Conservation (phyloP, 1,284 basidiomycete genomes). For the Leccinum subrobustum region DNA sequence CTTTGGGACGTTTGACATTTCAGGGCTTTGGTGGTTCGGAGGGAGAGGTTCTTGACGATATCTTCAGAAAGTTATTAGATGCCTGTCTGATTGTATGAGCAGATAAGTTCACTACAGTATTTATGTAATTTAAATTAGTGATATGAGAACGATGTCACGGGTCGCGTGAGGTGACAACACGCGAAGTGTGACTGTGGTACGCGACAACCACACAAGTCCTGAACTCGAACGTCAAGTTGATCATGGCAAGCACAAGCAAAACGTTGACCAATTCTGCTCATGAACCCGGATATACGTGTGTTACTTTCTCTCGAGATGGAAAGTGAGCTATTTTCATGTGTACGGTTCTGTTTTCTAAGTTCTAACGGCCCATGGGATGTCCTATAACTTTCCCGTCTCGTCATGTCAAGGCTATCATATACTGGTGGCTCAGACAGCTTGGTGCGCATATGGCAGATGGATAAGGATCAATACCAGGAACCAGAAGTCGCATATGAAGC, state of each 20-base stretch:
- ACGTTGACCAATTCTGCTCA: conserved; percentile 41
- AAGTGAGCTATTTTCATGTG: conserved; percentile 39
- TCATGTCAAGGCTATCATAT: no score
- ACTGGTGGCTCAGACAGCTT: no score
- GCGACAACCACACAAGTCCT: neutral
- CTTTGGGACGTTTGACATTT: conserved; percentile 19
- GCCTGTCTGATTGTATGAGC: conserved; percentile 25
- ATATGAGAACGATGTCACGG: conserved; percentile 9
- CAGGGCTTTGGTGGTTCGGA: conserved; percentile 22
- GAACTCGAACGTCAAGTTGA: neutral
- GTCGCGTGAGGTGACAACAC: conserved; percentile 26
- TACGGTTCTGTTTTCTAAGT: no score
- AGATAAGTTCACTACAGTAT: neutral
- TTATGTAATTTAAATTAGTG: neutral
- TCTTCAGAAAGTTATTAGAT: conserved; percentile 22
- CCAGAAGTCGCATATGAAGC: no score
- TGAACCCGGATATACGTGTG: conserved; percentile 39
- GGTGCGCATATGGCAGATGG: no score
- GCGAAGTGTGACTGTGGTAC: conserved; percentile 24
- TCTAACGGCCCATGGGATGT: no score
- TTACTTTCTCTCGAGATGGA: conserved; percentile 64
- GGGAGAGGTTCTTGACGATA: conserved; percentile 22
- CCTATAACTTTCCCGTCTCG: no score
- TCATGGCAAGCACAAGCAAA: conserved; percentile 30
- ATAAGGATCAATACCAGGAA: no score